Percentiles rank a stretch among this genome's conserved stretches.
phyloP scores from a whole-genome alignment of 2,329 filamentous ascomycete genomes.

The Scortechinia acanthostroma region DNA sequence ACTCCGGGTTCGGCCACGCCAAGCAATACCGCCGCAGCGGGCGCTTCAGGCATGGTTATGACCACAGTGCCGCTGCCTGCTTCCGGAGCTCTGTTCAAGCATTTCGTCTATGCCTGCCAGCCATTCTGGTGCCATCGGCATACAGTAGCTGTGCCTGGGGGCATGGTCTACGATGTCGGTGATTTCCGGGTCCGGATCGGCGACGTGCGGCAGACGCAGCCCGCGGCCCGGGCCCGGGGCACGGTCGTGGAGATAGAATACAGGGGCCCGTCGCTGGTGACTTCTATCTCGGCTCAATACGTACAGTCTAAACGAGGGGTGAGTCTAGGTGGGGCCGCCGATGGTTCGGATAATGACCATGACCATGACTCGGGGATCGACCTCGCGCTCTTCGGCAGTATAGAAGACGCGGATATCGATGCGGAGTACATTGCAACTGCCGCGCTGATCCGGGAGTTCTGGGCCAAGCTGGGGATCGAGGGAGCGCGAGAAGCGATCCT shows the following conservation, averaged over 20 bases:
- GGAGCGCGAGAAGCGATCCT: conserved; percentile 27
- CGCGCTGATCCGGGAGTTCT: conserved; percentile 28
- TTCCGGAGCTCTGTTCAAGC: conserved; percentile 27
- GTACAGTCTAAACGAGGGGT: conserved; percentile 4
- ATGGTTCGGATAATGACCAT: conserved; percentile 2
- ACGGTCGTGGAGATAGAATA: conserved; percentile 33
- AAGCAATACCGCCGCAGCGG: conserved; percentile 7
- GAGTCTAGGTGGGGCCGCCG: background rate
- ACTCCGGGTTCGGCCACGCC: background rate
- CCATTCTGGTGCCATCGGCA: conserved; percentile 30
- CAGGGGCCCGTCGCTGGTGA: conserved; percentile 22
- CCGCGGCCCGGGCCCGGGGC: conserved; percentile 22
- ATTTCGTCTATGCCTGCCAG: conserved; percentile 26
- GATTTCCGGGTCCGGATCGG: conserved; percentile 30
- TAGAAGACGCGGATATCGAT: conserved; percentile 19
- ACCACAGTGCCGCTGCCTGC: conserved; percentile 22
- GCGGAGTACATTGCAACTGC: conserved; percentile 14
- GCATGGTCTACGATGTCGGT: conserved; percentile 27
- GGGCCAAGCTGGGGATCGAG: conserved; percentile 21
- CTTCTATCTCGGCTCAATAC: conserved; percentile 10
- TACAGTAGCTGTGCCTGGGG: conserved; percentile 20
- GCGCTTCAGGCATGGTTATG: conserved; percentile 8
- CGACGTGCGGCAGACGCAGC: conserved; percentile 28
- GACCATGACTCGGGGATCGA: conserved; percentile 16
- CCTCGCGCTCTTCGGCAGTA: conserved; percentile 11